phyloP scores from a whole-genome alignment of 768 basidiomycete species.

The Lactifluus hygrophoroides region DNA sequence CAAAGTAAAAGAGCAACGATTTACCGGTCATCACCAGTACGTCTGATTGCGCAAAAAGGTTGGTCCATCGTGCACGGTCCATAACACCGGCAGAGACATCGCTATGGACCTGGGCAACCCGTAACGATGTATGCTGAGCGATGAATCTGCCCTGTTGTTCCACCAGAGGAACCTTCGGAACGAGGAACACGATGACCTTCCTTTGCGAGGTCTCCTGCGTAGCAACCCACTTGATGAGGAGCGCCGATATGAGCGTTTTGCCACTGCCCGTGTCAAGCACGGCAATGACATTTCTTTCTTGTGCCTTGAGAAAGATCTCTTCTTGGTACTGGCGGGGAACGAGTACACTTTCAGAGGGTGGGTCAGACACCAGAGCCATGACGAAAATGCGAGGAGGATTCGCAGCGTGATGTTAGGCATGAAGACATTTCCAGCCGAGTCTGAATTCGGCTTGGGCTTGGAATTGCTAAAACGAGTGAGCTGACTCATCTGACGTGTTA shows the following conservation, averaged over 20 bases:
- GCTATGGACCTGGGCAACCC: conserved; percentile 62
- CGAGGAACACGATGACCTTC: conserved; percentile 71
- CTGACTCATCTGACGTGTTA: neutral
- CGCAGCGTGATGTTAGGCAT: neutral
- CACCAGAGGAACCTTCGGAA: conserved; percentile 79
- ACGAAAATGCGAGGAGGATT: neutral
- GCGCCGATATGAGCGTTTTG: conserved; percentile 52
- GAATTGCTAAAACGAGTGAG: neutral
- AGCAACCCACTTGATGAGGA: conserved; percentile 70
- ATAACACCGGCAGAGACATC: conserved; percentile 62
- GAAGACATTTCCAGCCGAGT: neutral
- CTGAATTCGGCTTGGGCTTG: neutral
- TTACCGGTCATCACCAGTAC: conserved; percentile 85
- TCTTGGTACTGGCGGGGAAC: conserved; percentile 45
- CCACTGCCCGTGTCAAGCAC: conserved; percentile 52
- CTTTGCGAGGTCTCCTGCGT: conserved; percentile 39
- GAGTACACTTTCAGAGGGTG: conserved; percentile 15
- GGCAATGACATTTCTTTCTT: conserved; percentile 45
- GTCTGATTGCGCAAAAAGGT: conserved; percentile 53
- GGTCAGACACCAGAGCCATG: conserved; percentile 2
- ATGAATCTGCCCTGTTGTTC: conserved; percentile 73
- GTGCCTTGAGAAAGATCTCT: conserved; percentile 46
- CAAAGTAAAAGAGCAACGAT: conserved; percentile 13
- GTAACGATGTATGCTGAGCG: conserved; percentile 51
- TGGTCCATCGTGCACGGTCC: conserved; percentile 56